phyloP scores from a whole-genome alignment of 352 stramenopile species.

The Globisporangium rhizosaccharum region DNA sequence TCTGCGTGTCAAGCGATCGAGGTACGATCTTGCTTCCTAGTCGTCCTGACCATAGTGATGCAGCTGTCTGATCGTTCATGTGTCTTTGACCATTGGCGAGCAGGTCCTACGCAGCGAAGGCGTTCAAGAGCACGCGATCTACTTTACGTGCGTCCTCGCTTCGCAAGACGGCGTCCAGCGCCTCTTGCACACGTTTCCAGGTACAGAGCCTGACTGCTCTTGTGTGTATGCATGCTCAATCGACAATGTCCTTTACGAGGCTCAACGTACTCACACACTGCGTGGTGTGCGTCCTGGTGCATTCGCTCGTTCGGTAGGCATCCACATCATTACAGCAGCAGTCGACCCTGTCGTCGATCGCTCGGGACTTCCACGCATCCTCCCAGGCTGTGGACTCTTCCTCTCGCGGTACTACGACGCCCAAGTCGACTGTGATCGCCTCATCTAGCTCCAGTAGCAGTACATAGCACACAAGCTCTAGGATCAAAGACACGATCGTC shows the following conservation, averaged over 20 bases:
- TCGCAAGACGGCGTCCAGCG: slow-evolving; percentile 5
- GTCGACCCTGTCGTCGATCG: slow-evolving; percentile 1
- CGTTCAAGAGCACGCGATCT: slow-evolving; percentile 8
- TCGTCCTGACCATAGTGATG: too few species aligned
- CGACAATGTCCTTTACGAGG: too few species aligned
- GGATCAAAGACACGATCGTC: too few species aligned
- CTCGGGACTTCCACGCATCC: not conserved
- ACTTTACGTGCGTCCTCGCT: slow-evolving; percentile 10
- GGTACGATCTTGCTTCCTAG: not conserved
- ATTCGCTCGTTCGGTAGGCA: not conserved
- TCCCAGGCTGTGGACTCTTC: slow-evolving; percentile 5
- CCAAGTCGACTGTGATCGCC: not conserved
- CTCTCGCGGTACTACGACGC: slow-evolving; percentile 9
- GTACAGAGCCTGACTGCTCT: not conserved
- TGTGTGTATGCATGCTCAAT: too few species aligned
- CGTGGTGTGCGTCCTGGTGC: not conserved
- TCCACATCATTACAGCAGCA: slow-evolving; percentile 2
- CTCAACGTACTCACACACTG: not conserved
- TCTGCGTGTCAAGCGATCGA: slow-evolving; percentile 10
- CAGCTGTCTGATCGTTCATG: too few species aligned
- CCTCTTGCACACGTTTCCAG: slow-evolving; percentile 1
- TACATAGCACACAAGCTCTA: too few species aligned
- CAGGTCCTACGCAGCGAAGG: slow-evolving; percentile 11
- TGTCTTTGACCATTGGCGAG: not conserved
- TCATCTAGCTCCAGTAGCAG: slow-evolving; percentile 5